These are phyloP conservation scores for Heimioporus sp. DNA, from an alignment of 768 basidiomycete species.

Conservation along the genomic window DNA sequence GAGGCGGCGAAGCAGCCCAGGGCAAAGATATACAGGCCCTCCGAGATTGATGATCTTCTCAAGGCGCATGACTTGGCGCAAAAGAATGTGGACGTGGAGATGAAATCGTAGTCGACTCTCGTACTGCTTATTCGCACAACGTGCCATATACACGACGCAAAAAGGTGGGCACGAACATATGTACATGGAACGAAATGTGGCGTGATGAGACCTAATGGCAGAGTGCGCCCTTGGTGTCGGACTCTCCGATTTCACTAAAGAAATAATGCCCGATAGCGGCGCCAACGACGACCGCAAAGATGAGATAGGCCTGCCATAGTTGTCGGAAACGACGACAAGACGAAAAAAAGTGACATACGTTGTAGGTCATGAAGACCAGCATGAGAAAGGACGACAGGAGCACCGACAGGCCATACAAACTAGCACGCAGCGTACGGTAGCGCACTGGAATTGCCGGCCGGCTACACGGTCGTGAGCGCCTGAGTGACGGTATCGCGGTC, in stretches of 20 bases:
- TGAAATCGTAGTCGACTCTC: slow-evolving; percentile 47
- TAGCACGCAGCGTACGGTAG: slow-evolving; percentile 57
- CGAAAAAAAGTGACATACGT: slow-evolving; percentile 48
- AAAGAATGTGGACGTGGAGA: slow-evolving; percentile 82
- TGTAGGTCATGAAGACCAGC: slow-evolving; percentile 97
- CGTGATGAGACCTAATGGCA: slow-evolving; percentile 57
- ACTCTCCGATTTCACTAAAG: slow-evolving; percentile 64
- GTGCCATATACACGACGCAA: not conserved
- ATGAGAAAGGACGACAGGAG: slow-evolving; percentile 89
- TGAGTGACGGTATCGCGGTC: not conserved
- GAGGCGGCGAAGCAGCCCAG: slow-evolving; percentile 70
- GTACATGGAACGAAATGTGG: not conserved
- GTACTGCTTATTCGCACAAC: slow-evolving; percentile 7
- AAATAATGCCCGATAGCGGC: slow-evolving; percentile 82
- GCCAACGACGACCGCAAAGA: slow-evolving; percentile 76
- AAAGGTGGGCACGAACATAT: not conserved
- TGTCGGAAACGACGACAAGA: not conserved
- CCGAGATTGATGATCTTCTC: slow-evolving; percentile 85
- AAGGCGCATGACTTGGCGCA: slow-evolving; percentile 79
- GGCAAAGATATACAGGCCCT: slow-evolving; percentile 88
- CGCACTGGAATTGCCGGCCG: slow-evolving; percentile 9
- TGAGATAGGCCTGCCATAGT: slow-evolving; percentile 71
- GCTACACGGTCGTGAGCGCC: not conserved
- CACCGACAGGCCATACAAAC: slow-evolving; percentile 71
- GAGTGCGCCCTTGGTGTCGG: slow-evolving; percentile 70